Conservation (phyloP, 805 yeast genomes). For the Kazachstania taianensis region DNA sequence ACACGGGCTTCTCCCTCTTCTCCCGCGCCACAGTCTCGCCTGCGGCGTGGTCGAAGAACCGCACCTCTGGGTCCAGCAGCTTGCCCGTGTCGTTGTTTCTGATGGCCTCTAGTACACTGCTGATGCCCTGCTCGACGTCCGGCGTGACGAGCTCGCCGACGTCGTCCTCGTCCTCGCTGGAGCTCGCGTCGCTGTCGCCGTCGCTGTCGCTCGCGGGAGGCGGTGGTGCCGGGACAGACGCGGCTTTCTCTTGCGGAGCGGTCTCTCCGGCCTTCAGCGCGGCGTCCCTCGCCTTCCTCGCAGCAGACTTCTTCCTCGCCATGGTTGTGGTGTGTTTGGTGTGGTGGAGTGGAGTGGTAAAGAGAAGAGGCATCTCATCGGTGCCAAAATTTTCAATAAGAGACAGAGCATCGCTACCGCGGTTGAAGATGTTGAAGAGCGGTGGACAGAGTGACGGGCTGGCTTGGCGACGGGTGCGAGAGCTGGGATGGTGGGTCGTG, state of each 20-base stretch:
- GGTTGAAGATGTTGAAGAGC: no score
- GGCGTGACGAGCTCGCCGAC: conserved; percentile 80
- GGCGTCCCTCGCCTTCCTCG: conserved; percentile 55
- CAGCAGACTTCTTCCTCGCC: conserved; percentile 85
- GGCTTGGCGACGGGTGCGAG: no score
- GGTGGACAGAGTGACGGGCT: no score
- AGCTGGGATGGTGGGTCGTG: no score
- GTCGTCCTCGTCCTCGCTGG: conserved; percentile 75
- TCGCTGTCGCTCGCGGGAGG: conserved; percentile 1
- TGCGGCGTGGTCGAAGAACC: conserved; percentile 62
- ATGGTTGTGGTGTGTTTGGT: conserved; percentile 29
- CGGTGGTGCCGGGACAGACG: conserved; percentile 7
- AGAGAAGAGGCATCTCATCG: no score
- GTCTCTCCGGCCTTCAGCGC: conserved; percentile 13
- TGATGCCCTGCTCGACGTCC: conserved; percentile 73
- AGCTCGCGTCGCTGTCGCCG: conserved; percentile 8
- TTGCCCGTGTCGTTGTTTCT: conserved; percentile 49
- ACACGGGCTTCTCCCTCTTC: conserved; percentile 60
- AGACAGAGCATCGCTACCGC: no score
- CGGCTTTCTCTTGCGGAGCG: conserved; percentile 2
- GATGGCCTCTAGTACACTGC: conserved; percentile 60
- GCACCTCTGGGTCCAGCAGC: conserved; percentile 56
- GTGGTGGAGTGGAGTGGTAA: no score
- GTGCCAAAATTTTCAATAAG: no score
- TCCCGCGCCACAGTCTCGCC: conserved; percentile 18